A percentile compares a stretch with the other conserved stretches of the same genome.
These are phyloP conservation scores for Carex kokanica DNA, from an alignment of 176 grass and related monocot species.

Conservation along the genomic window DNA sequence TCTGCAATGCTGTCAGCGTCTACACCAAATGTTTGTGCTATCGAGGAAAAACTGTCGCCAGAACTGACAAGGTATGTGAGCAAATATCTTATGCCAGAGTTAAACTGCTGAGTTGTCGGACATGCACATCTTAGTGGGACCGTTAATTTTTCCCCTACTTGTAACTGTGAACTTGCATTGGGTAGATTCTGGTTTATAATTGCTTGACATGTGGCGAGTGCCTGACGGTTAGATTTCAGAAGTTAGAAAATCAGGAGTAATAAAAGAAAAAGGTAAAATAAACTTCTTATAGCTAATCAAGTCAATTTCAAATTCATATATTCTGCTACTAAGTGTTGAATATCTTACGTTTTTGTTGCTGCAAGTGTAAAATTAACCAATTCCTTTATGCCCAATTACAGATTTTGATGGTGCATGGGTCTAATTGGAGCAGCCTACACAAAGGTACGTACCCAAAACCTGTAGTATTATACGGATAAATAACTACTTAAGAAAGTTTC, in stretches of 20 bases:
- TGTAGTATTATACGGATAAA: too few species aligned
- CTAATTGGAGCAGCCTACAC: neutral
- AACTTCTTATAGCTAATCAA: neutral
- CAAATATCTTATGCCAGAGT: constrained; percentile 36
- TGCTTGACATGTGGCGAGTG: constrained; percentile 65
- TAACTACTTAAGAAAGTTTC: neutral
- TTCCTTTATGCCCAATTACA: neutral
- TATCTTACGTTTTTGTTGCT: neutral
- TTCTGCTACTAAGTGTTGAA: neutral
- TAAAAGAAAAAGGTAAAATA: neutral
- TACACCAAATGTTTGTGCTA: constrained; percentile 44
- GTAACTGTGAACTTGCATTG: neutral
- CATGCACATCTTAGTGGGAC: constrained; percentile 78
- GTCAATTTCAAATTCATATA: neutral
- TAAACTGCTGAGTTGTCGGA: constrained; percentile 39
- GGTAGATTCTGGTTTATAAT: constrained; percentile 34
- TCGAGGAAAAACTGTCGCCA: constrained; percentile 15
- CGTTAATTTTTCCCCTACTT: neutral
- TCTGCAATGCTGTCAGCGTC: neutral
- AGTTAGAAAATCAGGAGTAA: neutral
- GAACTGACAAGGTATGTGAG: constrained; percentile 48
- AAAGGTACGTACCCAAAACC: neutral
- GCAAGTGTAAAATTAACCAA: neutral
- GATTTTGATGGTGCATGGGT: neutral
- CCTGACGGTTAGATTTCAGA: constrained; percentile 3